phyloP scores from a whole-genome alignment of 1,284 basidiomycete genomes.

The Thelephora terrestris region DNA sequence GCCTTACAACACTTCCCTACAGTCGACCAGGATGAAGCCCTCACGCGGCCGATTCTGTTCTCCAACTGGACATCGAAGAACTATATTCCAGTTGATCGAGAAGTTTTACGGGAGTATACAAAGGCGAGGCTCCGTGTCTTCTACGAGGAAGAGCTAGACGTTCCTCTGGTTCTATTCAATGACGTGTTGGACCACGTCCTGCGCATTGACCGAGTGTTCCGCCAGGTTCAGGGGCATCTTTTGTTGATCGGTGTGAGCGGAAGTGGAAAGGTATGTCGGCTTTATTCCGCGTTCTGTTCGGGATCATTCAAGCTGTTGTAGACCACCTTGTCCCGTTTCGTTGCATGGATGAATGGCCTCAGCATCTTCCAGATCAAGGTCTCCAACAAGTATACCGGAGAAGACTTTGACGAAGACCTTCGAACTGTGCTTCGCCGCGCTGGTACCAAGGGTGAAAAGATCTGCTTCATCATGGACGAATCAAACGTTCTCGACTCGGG shows the following conservation, averaged over 20 bases:
- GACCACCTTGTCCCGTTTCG: conserved; percentile 97
- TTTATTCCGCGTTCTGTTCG: neutral
- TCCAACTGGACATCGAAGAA: conserved; percentile 99
- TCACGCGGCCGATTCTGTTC: conserved; percentile 88
- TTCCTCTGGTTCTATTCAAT: conserved; percentile 97
- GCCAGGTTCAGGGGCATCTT: conserved; percentile 94
- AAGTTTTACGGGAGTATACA: conserved; percentile 89
- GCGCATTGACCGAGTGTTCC: conserved; percentile 97
- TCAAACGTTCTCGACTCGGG: conserved; percentile 98
- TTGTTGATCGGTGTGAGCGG: conserved; percentile 96
- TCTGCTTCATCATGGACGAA: conserved; percentile 99
- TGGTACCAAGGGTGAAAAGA: conserved; percentile 97
- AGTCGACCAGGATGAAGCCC: conserved; percentile 75
- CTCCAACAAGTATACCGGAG: conserved; percentile 96
- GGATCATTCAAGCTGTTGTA: conserved; percentile 23
- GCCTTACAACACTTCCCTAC: conserved; percentile 90
- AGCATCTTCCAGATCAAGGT: conserved; percentile 99
- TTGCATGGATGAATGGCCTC: conserved; percentile 99
- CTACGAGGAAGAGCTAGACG: conserved; percentile 97
- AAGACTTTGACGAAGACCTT: conserved; percentile 97
- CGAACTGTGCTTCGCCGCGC: conserved; percentile 87
- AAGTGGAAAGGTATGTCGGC: conserved; percentile 82
- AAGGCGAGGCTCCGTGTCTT: conserved; percentile 93
- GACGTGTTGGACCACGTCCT: conserved; percentile 97
- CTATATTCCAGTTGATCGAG: conserved; percentile 92